Base-by-base conservation (phyloP, 2,329 filamentous ascomycete species). In the Cladosporium phlei region DNA sequence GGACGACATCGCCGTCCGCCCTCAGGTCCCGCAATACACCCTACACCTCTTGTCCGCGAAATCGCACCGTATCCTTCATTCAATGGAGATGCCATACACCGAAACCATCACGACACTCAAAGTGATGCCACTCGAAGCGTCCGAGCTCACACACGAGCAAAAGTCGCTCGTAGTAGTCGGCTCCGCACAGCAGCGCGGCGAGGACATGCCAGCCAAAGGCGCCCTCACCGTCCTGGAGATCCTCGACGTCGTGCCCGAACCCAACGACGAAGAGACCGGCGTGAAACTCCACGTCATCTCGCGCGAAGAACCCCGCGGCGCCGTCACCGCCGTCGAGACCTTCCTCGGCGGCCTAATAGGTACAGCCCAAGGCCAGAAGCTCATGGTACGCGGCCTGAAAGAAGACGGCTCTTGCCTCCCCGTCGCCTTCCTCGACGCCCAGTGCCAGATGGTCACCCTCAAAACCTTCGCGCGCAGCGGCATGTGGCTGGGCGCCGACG, bases 391-490 rank as follows among this genome's bases (percentile, higher is more conserved):
- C 49, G 93, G 93, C 30, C 76, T 98, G 3, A 96, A 96, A 65
- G 93, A 98, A 66, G 93, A 98, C 62, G 88, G 90, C 1, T 89
- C 86, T 1, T 77, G 97, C 43, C 74, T 97, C 1, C 93, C 93
- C 0, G 91, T 98, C 3, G 93, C 93, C 0, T 98, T 98, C 62
- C 86, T 98, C 76, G 93, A 98, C 61, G 94, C 96, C 82, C 93
- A 88, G 69, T 94, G 87, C 66, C 93, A 95, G 59, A 88, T 95
- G 10, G 87, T 83, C 2, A 81, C 85, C n/a, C 78, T 88, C 45
- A 93, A 90, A 61, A 87, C 88, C 58, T 75, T 98, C 14, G 82
- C 82, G 3, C 82, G 85, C 1, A 94, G 88, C 0, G 90, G 91
- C 0, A 75, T 98, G 63, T 89, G 87, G 59, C 75, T 95, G 9